Base-by-base conservation (phyloP, 1,139 yeast genomes). In the Lodderomyces beijingensis region DNA sequence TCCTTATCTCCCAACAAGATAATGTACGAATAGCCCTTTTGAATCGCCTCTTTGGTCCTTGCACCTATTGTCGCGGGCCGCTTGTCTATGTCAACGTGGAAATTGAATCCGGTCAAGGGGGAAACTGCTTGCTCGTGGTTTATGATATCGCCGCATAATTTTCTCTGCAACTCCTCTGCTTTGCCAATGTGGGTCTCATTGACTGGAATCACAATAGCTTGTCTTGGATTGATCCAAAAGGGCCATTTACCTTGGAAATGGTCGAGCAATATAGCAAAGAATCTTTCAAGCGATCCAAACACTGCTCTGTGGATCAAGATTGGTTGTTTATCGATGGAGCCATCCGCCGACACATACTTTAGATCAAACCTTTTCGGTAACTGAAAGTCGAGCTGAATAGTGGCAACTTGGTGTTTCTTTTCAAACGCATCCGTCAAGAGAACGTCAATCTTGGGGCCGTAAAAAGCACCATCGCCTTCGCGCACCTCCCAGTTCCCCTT, bases 191-290 rank as follows among this genome's bases (percentile, higher is more conserved):
- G 87, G 4, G 65, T 50, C 5, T 66, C 71, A 34, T 82, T 80
- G 4, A 91, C 82, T 2, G 98, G 97, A 4, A 93, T 71, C 3
- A 91, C 73, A 27, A 84, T 68, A 0, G 93, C 95, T 55, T 91
- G 99, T 43, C 94, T 72, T n/a, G 98, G 96, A 41, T 84, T 86
- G 38, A 91, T 59, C 98, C 98, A 91, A 54, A 93, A 91, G 9
- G 99, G 99, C 98, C 99, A 91, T 46, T 83, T 83, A 0, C 98
- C 99, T 36, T 77, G 77, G 55, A 79, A 89, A 47, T 89, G 95
- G 53, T 93, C 98, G 31, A 89, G 77, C 39, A 91, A 65, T 43
- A 93, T 77, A 3, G 97, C 96, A 57, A 91, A 67, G 57, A 91
- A 89, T 45, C 99, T 71, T 56, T 91, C 98, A 16, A 91, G 70